Evolutionary conservation across 2,329 filamentous ascomycete genomes (phyloP), one percentile per base, ranked within the genome.

Genomic region (Cercospora zeina): DNA sequence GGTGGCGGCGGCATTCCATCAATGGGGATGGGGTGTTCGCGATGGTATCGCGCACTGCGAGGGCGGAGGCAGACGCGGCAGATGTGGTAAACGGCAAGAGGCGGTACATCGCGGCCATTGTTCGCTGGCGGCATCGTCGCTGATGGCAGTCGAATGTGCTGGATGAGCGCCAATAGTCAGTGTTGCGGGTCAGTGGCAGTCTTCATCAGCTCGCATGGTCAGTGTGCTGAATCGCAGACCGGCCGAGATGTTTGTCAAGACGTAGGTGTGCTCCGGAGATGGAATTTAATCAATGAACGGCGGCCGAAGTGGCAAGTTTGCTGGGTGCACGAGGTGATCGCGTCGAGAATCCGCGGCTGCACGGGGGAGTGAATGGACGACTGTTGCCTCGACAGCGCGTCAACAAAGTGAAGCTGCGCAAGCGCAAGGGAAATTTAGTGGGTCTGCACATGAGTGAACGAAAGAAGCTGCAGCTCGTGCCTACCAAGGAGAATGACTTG

Each of bases 31-130:
- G 73, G 74, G 58, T 75, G 69, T 42, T 70, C 69, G 57, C 67
- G 65, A 63, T 76, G 74, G 56, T 73, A 76, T 36, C 68, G 68
- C 36, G 67, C 66, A 57, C 73, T 75, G 47, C 74, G 69, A 19
- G 73, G 71, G 11, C 71, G 68, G 13, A 69, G 56, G 51, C 74
- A 76, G 16, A 73, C 67, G 54, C 71, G 68, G 62, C 73, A 76
- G 55, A 74, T 71, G 64, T 76, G 74, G 57, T 72, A 73, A 51
- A 73, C 62, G 2, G 69, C 70, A 11, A 74, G 65, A 8, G 71
- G 67, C 21, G 70, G 70, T 16, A 72, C 62, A 54, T 63, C 55
- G 16, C 21, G 13, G 19, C 58, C 61, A 42, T 64, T 54, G 21
- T 42, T 53, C 37, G 16, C 19, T 37, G 30, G 9, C 24, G 42